Percentiles rank a stretch among this genome's conserved stretches.
Conservation (phyloP, 78 protist species). For the Creolimax fragrantissima region DNA sequence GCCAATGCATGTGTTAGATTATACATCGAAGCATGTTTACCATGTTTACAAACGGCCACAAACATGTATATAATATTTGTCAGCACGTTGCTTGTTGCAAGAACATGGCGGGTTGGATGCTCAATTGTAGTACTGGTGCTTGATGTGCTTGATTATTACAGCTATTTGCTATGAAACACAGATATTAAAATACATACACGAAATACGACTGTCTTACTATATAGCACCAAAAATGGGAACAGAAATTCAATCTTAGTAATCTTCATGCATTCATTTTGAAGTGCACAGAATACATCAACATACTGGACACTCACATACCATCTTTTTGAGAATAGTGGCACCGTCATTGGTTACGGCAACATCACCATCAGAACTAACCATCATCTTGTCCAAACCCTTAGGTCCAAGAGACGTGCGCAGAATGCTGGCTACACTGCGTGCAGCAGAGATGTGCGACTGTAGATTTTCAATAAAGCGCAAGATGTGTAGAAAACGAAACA, state of each 20-base stretch:
- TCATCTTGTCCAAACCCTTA: constrained; percentile 94
- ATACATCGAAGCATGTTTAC: no score
- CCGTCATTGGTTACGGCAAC: constrained; percentile 97
- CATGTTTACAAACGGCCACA: not conserved
- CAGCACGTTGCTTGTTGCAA: not conserved
- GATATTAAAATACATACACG: no score
- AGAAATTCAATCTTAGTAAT: no score
- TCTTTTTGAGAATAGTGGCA: constrained; percentile 91
- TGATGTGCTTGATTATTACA: no score
- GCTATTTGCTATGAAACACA: no score
- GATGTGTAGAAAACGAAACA: not conserved
- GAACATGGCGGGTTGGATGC: no score
- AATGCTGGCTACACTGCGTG: constrained; percentile 77
- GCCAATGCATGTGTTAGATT: not conserved
- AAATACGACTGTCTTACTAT: no score
- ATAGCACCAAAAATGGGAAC: no score
- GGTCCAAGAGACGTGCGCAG: constrained; percentile 95
- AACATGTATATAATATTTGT: not conserved
- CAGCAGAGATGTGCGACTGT: constrained; percentile 87
- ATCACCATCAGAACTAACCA: constrained; percentile 93
- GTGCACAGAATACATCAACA: not conserved
- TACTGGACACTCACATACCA: constrained; percentile 34
- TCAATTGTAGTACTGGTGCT: no score
- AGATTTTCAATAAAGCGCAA: not conserved
- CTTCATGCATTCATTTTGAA: no score